These are phyloP conservation scores for Leptographium galeiforme DNA, from an alignment of 2,329 filamentous ascomycete species.

Conservation along the genomic window DNA sequence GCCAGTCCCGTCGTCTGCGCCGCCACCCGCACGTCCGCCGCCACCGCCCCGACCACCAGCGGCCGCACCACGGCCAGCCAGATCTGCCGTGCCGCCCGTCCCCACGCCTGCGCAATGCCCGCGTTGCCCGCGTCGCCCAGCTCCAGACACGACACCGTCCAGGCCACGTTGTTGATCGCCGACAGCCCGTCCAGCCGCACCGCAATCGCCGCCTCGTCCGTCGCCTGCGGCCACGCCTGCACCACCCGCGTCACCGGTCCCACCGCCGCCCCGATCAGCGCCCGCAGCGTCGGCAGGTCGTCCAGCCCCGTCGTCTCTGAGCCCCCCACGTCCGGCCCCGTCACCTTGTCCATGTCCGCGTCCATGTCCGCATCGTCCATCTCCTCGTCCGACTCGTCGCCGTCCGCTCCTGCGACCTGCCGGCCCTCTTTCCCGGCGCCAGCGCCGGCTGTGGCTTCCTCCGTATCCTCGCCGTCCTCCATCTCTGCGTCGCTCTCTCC, in stretches of 20 bases:
- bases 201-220: slow-evolving; percentile 25
- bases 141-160: slow-evolving; percentile 50
- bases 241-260: slow-evolving; percentile 36
- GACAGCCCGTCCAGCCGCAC: slow-evolving; percentile 43
- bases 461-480: slow-evolving; percentile 39
- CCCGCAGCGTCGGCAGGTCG: slow-evolving; percentile 39
- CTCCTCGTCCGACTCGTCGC: slow-evolving; percentile 16
- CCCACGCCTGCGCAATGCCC: slow-evolving; percentile 40
- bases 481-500: slow-evolving; percentile 21
- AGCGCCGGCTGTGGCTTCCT: slow-evolving; percentile 22
- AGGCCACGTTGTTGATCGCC: slow-evolving; percentile 53
- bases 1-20: slow-evolving; percentile 38
- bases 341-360: slow-evolving; percentile 53
- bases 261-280: slow-evolving; percentile 29
- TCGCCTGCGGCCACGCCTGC: slow-evolving; percentile 20
- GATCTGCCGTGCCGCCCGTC: slow-evolving; percentile 36
- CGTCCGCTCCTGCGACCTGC: slow-evolving; percentile 14
- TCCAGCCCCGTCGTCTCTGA: slow-evolving; percentile 31
- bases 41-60: slow-evolving; percentile 43
- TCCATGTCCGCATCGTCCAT: slow-evolving; percentile 11
- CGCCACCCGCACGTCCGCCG: slow-evolving; percentile 15
- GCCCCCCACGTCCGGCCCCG: slow-evolving; percentile 28
- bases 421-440: slow-evolving; percentile 16
- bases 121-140: slow-evolving; percentile 40
- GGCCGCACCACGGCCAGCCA: slow-evolving; percentile 44